Percentiles rank a stretch among this genome's conserved stretches.
These are phyloP conservation scores for Daphne laureola DNA, from an alignment of 441 rosid species.

Conservation along the genomic window DNA sequence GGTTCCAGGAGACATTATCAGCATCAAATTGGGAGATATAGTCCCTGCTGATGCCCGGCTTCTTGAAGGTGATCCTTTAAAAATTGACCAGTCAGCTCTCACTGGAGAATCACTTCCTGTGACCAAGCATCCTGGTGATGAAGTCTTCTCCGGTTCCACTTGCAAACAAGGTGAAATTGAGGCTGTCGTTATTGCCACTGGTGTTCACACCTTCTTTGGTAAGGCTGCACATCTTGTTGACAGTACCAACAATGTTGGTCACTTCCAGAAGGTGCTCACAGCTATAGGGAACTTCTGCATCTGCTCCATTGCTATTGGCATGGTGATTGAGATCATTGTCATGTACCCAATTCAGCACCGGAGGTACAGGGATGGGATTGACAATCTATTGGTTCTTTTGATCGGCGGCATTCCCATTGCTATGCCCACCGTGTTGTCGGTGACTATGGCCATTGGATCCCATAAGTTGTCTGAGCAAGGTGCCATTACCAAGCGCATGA, in stretches of 20 bases:
- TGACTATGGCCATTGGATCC: constrained; percentile 96
- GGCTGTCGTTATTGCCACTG: constrained; percentile 58
- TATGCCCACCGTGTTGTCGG: constrained; percentile 90
- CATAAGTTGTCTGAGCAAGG: constrained; percentile 83
- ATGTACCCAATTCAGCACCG: constrained; percentile 90
- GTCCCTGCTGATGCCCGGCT: constrained; percentile 49
- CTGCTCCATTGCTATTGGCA: constrained; percentile 75
- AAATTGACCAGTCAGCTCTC: constrained; percentile 25
- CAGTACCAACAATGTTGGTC: constrained; percentile 58
- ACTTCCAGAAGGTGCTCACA: constrained; percentile 79
- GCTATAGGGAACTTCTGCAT: constrained; percentile 94
- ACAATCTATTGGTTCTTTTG: constrained; percentile 85
- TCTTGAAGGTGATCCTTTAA: constrained; percentile 39
- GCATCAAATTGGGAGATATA: constrained; percentile 40
- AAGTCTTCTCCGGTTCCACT: constrained; percentile 58
- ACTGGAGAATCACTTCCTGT: constrained; percentile 22
- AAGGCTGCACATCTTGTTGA: constrained; percentile 69
- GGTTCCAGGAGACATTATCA: constrained; percentile 72
- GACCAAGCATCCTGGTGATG: constrained; percentile 48
- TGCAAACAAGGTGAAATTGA: constrained; percentile 68
- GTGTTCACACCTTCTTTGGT: constrained; percentile 63
- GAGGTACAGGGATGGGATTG: constrained; percentile 74
- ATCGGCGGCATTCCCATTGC: constrained; percentile 98
- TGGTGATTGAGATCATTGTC: constrained; percentile 62
- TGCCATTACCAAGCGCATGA: constrained; percentile 94